Evolutionary conservation across 2,329 filamentous ascomycete species (phyloP), one percentile per base, ranked within the genome.

Genomic region (Curvularia spicifera): DNA sequence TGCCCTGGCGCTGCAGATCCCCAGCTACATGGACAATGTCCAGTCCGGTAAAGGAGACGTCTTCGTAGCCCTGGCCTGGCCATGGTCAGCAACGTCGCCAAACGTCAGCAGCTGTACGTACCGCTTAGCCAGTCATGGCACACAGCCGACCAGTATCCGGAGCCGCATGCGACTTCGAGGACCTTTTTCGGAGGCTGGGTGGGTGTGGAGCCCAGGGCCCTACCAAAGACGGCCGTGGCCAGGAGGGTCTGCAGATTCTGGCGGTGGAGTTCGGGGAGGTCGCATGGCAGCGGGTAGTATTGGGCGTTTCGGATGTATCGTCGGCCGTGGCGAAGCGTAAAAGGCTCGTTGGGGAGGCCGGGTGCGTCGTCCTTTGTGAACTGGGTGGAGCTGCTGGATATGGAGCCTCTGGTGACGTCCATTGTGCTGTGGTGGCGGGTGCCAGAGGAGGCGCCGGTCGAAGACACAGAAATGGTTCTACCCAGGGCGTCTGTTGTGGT

Each of bases 91-190:
- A 35, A 33, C 5, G 28, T 31, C 28, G 9, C 7, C 28, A 18
- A 31, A 31, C 28, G 28, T 31, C 28, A 31, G 28, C 28, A 31
- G 13, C 4, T 50, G 15, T 28, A 55, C 56, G 15, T 55, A 58
- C 86, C 83, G 56, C 85, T 83, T 72, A 93, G 91, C 77, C 91
- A 90, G 35, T 91, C 87, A 75, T 96, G 90, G 75, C 91, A 96
- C 81, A 92, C 88, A 31, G 91, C 89, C 67, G 91, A 93, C 93
- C 93, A 97, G 73, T 96, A 91, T 24, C 87, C 94, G 20, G 90
- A 90, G 18, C 93, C 93, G 76, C 94, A 98, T 29, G 89, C 93
- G 33, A 97, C 79, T 72, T 98, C 94, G 24, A 98, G 83, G 28
- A 98, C 89, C 64, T 65, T 65, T 68, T 84, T 84, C 0, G 93